A percentile compares a stretch with the other conserved stretches of the same genome.
phyloP scores from a whole-genome alignment of 2,329 filamentous ascomycete species.

The Aspergillus arachidicola region DNA sequence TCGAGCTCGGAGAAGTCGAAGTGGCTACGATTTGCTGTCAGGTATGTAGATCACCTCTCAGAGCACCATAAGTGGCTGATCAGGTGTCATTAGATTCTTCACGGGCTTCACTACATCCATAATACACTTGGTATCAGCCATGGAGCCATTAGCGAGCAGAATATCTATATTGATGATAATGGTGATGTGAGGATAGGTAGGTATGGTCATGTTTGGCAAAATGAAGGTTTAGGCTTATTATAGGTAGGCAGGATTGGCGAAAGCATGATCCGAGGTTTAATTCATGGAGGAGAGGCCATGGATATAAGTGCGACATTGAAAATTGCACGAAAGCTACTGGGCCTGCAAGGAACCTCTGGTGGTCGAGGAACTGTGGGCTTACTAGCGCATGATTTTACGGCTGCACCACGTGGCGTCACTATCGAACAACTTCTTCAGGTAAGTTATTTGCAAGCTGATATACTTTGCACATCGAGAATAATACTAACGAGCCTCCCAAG shows the following conservation, averaged over 20 bases:
- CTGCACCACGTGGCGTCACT: constrained; percentile 5
- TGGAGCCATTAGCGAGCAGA: neutral
- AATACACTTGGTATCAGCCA: constrained; percentile 9
- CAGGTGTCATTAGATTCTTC: neutral
- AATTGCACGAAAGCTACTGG: constrained; percentile 9
- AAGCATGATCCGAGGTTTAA: constrained; percentile 6
- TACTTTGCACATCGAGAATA: too few relatives aligned
- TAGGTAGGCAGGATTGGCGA: constrained; percentile 12
- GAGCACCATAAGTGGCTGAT: too few relatives aligned
- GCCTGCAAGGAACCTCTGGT: neutral
- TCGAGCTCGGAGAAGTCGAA: constrained; percentile 13
- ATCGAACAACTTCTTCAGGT: constrained; percentile 15
- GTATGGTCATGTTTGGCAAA: neutral
- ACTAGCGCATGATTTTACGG: constrained; percentile 14
- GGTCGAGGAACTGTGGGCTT: constrained; percentile 11
- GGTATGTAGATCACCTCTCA: neutral
- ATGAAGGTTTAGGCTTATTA: neutral
- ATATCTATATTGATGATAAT: constrained; percentile 13
- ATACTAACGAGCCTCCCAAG: neutral
- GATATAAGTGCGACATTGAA: constrained; percentile 11
- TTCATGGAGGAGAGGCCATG: neutral
- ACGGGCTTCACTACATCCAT: constrained; percentile 15
- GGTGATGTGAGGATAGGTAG: constrained; percentile 14
- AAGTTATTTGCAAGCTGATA: neutral
- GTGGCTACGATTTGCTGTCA: constrained; percentile 13